phyloP scores from a whole-genome alignment of 108 stramenopile genomes.

The Cyclotella baltica region DNA sequence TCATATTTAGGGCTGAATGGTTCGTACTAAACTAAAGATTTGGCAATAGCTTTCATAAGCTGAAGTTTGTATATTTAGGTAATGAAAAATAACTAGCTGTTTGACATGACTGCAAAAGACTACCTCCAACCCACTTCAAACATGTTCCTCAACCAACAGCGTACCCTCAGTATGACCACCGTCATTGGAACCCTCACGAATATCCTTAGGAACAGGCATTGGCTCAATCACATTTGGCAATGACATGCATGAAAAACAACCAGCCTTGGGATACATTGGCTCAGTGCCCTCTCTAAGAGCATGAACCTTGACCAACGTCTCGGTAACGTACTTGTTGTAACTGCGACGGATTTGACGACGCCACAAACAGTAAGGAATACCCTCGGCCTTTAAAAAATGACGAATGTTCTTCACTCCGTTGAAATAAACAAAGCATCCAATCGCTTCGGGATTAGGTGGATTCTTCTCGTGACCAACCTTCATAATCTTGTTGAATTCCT shows the following conservation, averaged over 20 bases:
- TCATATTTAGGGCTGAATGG: no score
- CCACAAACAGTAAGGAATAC: not conserved
- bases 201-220: not conserved
- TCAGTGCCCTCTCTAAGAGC: conserved; percentile 1
- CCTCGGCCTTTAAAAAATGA: conserved; percentile 1
- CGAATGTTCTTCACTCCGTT: conserved; percentile 8
- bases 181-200: not conserved
- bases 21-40: no score
- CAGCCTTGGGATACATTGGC: not conserved
- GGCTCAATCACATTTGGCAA: not conserved
- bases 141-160: no score
- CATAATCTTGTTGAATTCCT: conserved; percentile 35
- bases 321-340: conserved; percentile 7
- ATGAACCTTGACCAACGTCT: conserved; percentile 16
- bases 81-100: no score
- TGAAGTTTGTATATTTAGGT: no score
- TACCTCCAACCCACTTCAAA: no score
- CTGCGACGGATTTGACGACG: not conserved
- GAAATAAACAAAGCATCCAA: conserved; percentile 12
- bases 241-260: conserved; percentile 12
- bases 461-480: conserved; percentile 11
- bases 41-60: no score
- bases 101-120: no score
- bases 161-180: not conserved
- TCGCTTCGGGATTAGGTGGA: conserved; percentile 16